These are phyloP conservation scores for Phytophthora megakarya DNA, from an alignment of 352 stramenopile species.

Conservation along the genomic window DNA sequence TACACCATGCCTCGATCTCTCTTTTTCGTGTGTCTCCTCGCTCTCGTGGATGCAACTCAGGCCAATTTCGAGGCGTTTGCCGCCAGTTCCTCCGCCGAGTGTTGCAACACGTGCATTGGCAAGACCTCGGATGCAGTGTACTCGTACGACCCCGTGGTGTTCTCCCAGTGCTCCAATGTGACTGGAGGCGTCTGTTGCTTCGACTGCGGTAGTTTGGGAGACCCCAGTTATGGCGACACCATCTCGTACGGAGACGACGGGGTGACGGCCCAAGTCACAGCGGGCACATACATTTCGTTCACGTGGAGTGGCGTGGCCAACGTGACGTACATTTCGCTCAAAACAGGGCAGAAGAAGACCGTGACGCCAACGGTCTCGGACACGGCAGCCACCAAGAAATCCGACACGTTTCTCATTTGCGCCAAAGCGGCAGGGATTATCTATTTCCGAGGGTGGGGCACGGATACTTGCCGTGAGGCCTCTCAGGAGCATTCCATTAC, in stretches of 20 bases:
- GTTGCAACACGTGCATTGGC: conserved; percentile 70
- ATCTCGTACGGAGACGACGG: conserved; percentile 50
- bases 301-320: conserved; percentile 51
- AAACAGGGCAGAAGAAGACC: conserved; percentile 69
- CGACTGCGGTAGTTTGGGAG: conserved; percentile 56
- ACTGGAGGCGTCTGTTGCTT: conserved; percentile 72
- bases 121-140: conserved; percentile 61
- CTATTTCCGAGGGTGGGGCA: conserved; percentile 57
- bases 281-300: conserved; percentile 59
- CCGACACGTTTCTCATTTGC: conserved; percentile 65
- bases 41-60: not conserved
- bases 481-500: conserved; percentile 54
- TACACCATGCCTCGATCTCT: conserved; percentile 6
- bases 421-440: conserved; percentile 55
- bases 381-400: conserved; percentile 40
- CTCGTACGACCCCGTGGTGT: conserved; percentile 72
- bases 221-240: conserved; percentile 39
- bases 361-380: conserved; percentile 50
- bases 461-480: conserved; percentile 52
- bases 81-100: conserved; percentile 37
- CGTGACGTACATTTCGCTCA: conserved; percentile 71
- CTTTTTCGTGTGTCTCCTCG: not conserved
- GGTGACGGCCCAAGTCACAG: conserved; percentile 53
- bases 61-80: conserved; percentile 24
- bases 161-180: conserved; percentile 52